A percentile compares a stretch with the other conserved stretches of the same genome.
These are phyloP conservation scores for Holtermannia corniformis DNA, from an alignment of 768 basidiomycete species.

Conservation along the genomic window DNA sequence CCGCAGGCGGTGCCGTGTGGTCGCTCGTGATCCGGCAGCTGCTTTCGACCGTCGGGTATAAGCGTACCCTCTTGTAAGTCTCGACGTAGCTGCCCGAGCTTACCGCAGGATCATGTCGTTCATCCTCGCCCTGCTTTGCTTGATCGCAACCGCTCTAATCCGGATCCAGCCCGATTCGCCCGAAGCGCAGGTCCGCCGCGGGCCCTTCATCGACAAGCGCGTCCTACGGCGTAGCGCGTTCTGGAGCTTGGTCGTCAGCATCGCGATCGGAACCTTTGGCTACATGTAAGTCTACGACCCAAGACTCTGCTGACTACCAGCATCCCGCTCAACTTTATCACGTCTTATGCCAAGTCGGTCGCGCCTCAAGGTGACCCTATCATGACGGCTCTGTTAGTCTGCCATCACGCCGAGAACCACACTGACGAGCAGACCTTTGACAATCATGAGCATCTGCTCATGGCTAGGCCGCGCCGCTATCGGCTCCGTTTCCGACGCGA, in stretches of 20 bases:
- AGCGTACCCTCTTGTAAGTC: constrained; percentile 26
- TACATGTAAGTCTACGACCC: constrained; percentile 11
- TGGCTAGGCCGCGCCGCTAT: constrained; percentile 21
- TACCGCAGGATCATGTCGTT: constrained; percentile 16
- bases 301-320: constrained; percentile 5
- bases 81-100: not conserved
- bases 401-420: not conserved
- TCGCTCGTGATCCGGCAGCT: constrained; percentile 22
- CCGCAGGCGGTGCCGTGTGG: constrained; percentile 18
- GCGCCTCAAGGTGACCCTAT: constrained; percentile 4
- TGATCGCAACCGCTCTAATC: constrained; percentile 13
- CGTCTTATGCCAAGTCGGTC: constrained; percentile 9
- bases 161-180: constrained; percentile 18
- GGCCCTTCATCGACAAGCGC: constrained; percentile 18
- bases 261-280: constrained; percentile 18
- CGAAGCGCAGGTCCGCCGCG: constrained; percentile 17
- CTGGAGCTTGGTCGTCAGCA: constrained; percentile 16
- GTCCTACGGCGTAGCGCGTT: constrained; percentile 13
- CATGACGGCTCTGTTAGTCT: constrained; percentile 17
- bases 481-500: constrained; percentile 23
- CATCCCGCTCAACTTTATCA: not conserved
- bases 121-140: constrained; percentile 10
- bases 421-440: constrained; percentile 9
- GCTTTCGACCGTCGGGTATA: constrained; percentile 21
- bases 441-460: constrained; percentile 14